Evolutionary conservation across 495 filamentous ascomycete species (phyloP), one percentile per base, ranked within the genome.

Genomic region (Penicillium paradoxum): DNA sequence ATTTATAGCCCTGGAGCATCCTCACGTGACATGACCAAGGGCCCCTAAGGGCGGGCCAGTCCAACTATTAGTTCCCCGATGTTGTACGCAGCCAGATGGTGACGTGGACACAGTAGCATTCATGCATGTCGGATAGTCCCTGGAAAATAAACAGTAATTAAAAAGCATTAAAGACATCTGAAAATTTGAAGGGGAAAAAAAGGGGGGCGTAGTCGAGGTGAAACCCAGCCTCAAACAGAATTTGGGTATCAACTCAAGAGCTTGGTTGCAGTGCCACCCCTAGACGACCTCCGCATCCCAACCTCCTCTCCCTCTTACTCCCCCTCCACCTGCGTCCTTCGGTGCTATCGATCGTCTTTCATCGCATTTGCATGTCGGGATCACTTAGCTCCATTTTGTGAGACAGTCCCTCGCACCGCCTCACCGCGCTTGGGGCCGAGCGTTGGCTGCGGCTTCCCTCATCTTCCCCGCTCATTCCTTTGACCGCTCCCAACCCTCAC

Each of bases 401-500:
- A 45, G 8, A 25, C 17, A 14, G 14, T 33, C 13, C 29, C 48
- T 48, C 43, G 30, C 42, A 53, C 49, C 38, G 33, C 50, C 30
- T 41, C 36, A 37, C 46, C 43, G 18, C 29, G 19, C 47, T 52
- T 15, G 24, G 40, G 45, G 18, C 50, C 14, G 29, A 56, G 45
- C 25, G 36, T 41, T 54, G 53, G 39, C 56, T 51, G 52, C 57
- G 51, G 52, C 58, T 41, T 44, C 58, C 54, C 58, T 54, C 58
- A 48, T 55, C 54, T 52, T 46, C 43, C 49, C 39, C 49, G 45
- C 49, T 50, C 45, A 34, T 53, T 60, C 49, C 56, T 55, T 65
- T 65, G 61, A 64, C 66, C 62, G 57, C 53, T 53, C 30, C 55
- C 47, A 44, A 49, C 42, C 52, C 45, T 43, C 59, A 54, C 18